Evolutionary conservation across 2,329 filamentous ascomycete species (phyloP), one percentile per base, ranked within the genome.

Genomic region (Botrytis byssoidea): DNA sequence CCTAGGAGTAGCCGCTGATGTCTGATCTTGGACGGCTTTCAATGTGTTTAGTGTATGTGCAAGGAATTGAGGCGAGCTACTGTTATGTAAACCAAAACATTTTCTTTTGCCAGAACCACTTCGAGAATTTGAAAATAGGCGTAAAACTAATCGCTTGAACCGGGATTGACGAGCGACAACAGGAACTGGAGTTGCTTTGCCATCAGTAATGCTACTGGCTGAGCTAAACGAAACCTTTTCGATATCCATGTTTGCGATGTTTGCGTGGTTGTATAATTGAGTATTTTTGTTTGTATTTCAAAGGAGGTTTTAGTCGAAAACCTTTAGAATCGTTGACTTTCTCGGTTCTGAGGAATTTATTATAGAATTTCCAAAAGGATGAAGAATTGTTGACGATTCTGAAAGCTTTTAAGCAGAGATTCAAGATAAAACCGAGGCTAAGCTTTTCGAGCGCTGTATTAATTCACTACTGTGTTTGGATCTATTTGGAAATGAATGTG

Each of bases 81-180:
- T 55, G 12, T 5, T 3, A 55, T 14, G 0, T 7, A n/a, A 55
- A 55, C 12, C 5, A n/a, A 55, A 55, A 14, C 48, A n/a, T 16
- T 55, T 55, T 12, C 48, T 55, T 25, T 7, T n/a, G 16, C 48
- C 3, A 16, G 25, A 3, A 0, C 25, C 25, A 4, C 25, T n/a
- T 55, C 12, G 4, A n/a, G 2, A 3, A 2, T n/a, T 55, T n/a
- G 48, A 1, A 5, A n/a, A 55, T 3, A 55, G 1, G 2, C 25
- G 48, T 55, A 16, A 2, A 14, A 12, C 25, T n/a, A 55, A 25
- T 55, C 48, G 25, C 0, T 0, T n/a, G 12, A 55, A 55, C 3
- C 5, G 6, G 10, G 25, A 55, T 16, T n/a, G 10, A 7, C 9
- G 48, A 55, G 48, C 2, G 48, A n/a, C 12, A 7, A 6, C 5